These are phyloP conservation scores for Kurtzmaniella quercitrusa DNA, from an alignment of 1,139 yeast genomes.

Conservation along the genomic window DNA sequence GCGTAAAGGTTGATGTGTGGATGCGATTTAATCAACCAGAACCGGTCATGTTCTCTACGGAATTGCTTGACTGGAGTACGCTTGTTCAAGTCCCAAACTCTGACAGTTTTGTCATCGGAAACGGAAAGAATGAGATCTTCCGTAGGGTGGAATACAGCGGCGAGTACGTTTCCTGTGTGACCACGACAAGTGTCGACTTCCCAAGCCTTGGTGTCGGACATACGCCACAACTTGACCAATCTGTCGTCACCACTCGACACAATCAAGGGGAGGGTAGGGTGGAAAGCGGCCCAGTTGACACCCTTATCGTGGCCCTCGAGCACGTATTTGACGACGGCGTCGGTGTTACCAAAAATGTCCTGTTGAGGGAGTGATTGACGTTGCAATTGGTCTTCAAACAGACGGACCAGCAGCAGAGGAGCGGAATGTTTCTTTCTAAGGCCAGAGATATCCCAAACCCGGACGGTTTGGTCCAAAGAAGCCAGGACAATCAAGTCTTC, in stretches of 20 bases:
- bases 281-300: conserved; percentile 98
- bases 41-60: conserved; percentile 90
- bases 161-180: conserved; percentile 87
- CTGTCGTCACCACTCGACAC: conserved; percentile 97
- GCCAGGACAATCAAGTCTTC: conserved; percentile 95
- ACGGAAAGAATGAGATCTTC: conserved; percentile 91
- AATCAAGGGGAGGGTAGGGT: conserved; percentile 91
- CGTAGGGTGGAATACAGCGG: conserved; percentile 89
- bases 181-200: conserved; percentile 98
- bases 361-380: conserved; percentile 75
- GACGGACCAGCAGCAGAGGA: conserved; percentile 44
- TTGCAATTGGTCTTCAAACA: conserved; percentile 77
- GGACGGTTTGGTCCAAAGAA: conserved; percentile 95
- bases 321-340: conserved; percentile 92
- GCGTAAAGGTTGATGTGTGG: conserved; percentile 91
- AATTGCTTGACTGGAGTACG: conserved; percentile 92
- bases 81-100: conserved; percentile 96
- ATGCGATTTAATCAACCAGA: conserved; percentile 90
- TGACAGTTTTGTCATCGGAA: conserved; percentile 93
- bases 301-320: conserved; percentile 98
- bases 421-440: conserved; percentile 95
- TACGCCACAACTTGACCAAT: conserved; percentile 93
- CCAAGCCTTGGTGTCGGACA: conserved; percentile 98
- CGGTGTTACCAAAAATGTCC: conserved; percentile 91
- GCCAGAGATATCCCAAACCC: conserved; percentile 98